A percentile compares a stretch with the other conserved stretches of the same genome.
phyloP scores from a whole-genome alignment of 169 alveolate species.

The Cryptosporidium meleagridis region DNA sequence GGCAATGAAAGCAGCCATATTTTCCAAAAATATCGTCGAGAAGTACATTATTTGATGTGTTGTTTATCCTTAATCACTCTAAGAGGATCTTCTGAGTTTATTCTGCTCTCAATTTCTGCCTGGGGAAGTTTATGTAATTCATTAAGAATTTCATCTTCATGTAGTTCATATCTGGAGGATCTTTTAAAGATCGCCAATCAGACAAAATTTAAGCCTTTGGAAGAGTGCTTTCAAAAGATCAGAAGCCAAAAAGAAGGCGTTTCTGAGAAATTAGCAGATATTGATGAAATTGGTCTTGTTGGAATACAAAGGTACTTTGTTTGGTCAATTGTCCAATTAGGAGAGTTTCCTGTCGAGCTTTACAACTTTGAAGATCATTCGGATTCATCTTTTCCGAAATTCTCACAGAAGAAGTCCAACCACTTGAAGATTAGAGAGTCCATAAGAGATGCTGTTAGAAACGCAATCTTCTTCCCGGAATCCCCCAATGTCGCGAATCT shows the following conservation, averaged over 20 bases:
- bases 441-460: slow-evolving; percentile 39
- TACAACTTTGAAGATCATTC: background rate
- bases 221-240: background rate
- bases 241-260: background rate
- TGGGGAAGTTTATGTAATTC: slow-evolving; percentile 65
- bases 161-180: background rate
- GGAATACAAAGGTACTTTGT: slow-evolving; percentile 32
- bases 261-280: background rate
- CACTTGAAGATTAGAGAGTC: slow-evolving; percentile 50
- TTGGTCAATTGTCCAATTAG: slow-evolving; percentile 58
- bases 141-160: slow-evolving; percentile 21
- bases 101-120: slow-evolving; percentile 17
- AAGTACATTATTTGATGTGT: slow-evolving; percentile 10
- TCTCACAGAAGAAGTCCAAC: background rate
- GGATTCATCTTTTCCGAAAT: background rate
- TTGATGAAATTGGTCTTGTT: slow-evolving; percentile 25
- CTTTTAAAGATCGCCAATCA: background rate
- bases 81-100: slow-evolving; percentile 12
- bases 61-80: background rate
- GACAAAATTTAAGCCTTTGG: background rate
- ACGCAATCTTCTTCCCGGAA: slow-evolving; percentile 47
- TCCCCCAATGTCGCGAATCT: background rate
- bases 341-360: slow-evolving; percentile 39
- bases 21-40: slow-evolving; percentile 3
- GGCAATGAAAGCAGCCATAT: background rate